Conservation (phyloP, 169 alveolate genomes). For the Plasmodium yoelii region DNA sequence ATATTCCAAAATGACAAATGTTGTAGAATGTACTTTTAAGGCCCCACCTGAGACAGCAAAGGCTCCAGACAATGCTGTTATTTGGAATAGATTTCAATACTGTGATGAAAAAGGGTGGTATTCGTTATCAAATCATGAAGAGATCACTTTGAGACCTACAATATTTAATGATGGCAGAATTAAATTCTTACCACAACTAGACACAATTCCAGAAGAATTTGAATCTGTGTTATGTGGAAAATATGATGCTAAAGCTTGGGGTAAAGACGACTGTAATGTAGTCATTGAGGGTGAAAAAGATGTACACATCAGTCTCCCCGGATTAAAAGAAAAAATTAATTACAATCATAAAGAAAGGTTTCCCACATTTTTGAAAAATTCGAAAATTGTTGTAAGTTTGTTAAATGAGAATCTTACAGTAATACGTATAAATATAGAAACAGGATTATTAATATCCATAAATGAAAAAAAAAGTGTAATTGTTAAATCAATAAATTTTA, state of each 20-base stretch:
- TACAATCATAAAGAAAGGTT: conserved; percentile 81
- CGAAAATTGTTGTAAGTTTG: conserved; percentile 82
- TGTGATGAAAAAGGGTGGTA: conserved; percentile 82
- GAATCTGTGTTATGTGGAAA: conserved; percentile 79
- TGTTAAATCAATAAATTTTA: conserved; percentile 80
- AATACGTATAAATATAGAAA: conserved; percentile 79
- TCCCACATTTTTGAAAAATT: conserved; percentile 82
- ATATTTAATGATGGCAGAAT: conserved; percentile 78
- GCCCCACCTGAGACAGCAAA: conserved; percentile 60
- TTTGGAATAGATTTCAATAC: conserved; percentile 72
- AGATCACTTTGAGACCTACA: conserved; percentile 79
- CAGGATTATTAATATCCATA: conserved; percentile 76
- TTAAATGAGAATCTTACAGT: conserved; percentile 73
- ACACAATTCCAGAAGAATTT: conserved; percentile 77
- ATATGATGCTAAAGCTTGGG: conserved; percentile 83
- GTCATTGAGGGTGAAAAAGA: conserved; percentile 84
- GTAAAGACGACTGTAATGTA: conserved; percentile 76
- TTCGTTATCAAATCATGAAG: conserved; percentile 80
- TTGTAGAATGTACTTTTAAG: conserved; percentile 72
- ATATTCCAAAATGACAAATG: conserved; percentile 50
- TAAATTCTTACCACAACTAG: conserved; percentile 81
- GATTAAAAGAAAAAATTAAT: conserved; percentile 75
- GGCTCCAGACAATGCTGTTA: conserved; percentile 66
- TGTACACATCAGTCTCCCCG: conserved; percentile 80
- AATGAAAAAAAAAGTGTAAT: conserved; percentile 75